These are phyloP conservation scores for Plasmopara viticola DNA, from an alignment of 352 stramenopile species.

Conservation along the genomic window DNA sequence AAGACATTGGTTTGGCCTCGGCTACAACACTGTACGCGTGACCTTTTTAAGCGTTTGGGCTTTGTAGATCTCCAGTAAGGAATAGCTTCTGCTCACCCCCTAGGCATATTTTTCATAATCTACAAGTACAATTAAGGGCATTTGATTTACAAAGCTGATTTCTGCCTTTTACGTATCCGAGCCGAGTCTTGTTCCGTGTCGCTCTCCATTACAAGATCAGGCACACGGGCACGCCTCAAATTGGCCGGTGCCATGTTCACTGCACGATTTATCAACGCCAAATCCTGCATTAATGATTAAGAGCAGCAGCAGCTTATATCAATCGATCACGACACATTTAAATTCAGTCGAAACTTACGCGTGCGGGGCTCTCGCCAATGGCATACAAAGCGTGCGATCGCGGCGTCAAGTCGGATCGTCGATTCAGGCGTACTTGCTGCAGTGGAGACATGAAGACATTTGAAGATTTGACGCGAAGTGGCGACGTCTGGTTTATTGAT, in stretches of 20 bases:
- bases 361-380: constrained; percentile 78
- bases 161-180: constrained; percentile 25
- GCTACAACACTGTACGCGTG: background rate
- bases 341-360: constrained; percentile 36
- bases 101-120: constrained; percentile 17
- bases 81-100: background rate
- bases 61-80: background rate
- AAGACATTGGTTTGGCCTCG: background rate
- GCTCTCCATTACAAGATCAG: constrained; percentile 27
- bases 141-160: constrained; percentile 15
- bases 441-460: constrained; percentile 86
- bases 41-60: background rate
- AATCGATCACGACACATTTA: background rate
- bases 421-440: constrained; percentile 67
- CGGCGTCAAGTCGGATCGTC: constrained; percentile 62
- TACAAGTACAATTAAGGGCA: constrained; percentile 19
- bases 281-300: constrained; percentile 26
- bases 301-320: no score
- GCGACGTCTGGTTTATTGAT: constrained; percentile 69
- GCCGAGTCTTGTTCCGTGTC: constrained; percentile 24
- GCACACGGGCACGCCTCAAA: constrained; percentile 8
- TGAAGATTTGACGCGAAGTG: constrained; percentile 67
- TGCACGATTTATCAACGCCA: constrained; percentile 70
- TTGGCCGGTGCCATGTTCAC: constrained; percentile 42
- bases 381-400: constrained; percentile 80